Base-by-base conservation (phyloP, 2,329 filamentous ascomycete genomes). In the Pseudogymnoascus sp. region DNA sequence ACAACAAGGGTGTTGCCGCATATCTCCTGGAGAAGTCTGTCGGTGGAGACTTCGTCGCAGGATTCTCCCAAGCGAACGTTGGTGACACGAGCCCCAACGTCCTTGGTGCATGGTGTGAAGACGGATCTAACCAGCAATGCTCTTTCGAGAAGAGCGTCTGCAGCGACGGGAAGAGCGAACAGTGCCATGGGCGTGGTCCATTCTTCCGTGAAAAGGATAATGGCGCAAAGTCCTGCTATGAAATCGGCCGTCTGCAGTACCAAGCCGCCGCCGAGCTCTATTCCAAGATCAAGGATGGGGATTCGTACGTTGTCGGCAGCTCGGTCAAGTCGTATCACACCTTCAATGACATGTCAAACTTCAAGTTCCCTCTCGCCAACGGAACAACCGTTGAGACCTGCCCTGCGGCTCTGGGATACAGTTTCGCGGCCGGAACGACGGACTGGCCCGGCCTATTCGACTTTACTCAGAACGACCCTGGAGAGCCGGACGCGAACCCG, bases 1-100 rank as follows among this genome's bases (percentile, higher is more conserved):
- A 97, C 73, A 97, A 97, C 77, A 97, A 97, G 75, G 93, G 93
- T 11, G 90, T 96, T 6, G 92, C 93, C 2, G 89, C 92, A 0
- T 88, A 88, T 70, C 77, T 96, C 11, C 87, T 97, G 60, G 93
- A 97, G 71, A 82, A 88, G 66, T 85, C 82, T 59, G 79, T 88
- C 57, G 71, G 75, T 2, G 74, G 73, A n/a, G 78, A 83, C 15
- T 96, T 96, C 67, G 89, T 97, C 1, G 91, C 92, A 2, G 93
- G 91, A 4, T 97, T 97, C 72, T 94, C 90, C 0, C 93, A 97
- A 72, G 85, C 92, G 9, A 96, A 88, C 66, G 91, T 96, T 18
- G 93, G 91, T 20, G 93, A 97, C 69, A 96, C 91, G 0, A 90
- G 87, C 1, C 93, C 93, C 1, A 97, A 97, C 68, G 84, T 93